A percentile compares a stretch with the other conserved stretches of the same genome.
These are phyloP conservation scores for Eucalyptus urophylla DNA, from an alignment of 345 rosid genomes.

Conservation along the genomic window DNA sequence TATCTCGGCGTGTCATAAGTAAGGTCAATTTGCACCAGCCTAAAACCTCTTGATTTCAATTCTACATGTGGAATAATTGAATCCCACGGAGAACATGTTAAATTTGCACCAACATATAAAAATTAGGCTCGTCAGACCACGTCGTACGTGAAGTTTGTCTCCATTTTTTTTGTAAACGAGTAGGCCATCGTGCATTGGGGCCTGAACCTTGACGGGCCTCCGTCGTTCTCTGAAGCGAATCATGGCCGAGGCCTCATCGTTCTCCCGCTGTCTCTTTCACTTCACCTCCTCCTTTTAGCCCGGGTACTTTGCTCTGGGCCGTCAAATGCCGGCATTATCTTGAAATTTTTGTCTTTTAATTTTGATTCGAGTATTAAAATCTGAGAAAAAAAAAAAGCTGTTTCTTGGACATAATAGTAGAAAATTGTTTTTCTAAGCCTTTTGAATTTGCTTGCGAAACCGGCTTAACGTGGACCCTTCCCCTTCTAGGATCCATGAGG, in stretches of 20 bases:
- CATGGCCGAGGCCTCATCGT: neutral
- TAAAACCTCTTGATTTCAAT: neutral
- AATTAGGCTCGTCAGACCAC: neutral
- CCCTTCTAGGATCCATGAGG: neutral
- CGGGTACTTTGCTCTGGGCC: neutral
- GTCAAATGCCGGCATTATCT: neutral
- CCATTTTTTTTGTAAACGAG: rapidly evolving
- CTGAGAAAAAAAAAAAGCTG: neutral
- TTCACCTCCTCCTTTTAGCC: neutral
- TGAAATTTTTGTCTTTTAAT: neutral
- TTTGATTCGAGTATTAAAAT: rapidly evolving
- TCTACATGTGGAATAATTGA: neutral
- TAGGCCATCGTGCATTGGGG: neutral
- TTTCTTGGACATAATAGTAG: neutral
- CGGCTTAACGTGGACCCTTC: rapidly evolving
- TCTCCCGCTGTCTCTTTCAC: neutral
- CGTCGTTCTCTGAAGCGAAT: neutral
- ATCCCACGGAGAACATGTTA: neutral
- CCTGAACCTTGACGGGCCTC: neutral
- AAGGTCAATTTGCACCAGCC: neutral
- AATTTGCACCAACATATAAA: neutral
- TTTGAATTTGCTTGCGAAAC: neutral
- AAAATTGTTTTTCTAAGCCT: neutral
- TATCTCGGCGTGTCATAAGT: neutral
- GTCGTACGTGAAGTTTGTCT: rapidly evolving